Percentiles rank a stretch among this genome's conserved stretches.
Conservation (phyloP, 140 eudicot genomes). For the Oenanthe javanica region DNA sequence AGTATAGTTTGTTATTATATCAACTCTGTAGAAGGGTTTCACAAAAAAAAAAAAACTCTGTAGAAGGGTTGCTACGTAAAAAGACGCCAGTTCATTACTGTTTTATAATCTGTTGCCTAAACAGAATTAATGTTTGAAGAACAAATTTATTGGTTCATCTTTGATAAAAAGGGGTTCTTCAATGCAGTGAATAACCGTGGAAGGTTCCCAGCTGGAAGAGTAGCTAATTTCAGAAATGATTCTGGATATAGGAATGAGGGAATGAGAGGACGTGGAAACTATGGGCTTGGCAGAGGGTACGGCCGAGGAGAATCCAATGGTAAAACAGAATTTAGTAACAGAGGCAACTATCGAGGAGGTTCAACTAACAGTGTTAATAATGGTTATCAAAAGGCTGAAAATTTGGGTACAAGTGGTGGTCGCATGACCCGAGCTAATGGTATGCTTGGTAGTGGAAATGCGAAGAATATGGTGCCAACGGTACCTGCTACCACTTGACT, state of each 20-base stretch:
- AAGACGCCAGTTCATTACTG: neutral
- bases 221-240: slow-evolving; percentile 57
- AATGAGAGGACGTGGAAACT: slow-evolving; percentile 68
- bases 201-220: slow-evolving; percentile 61
- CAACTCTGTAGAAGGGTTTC: too few species aligned
- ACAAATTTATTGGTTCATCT: neutral
- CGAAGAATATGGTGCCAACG: slow-evolving; percentile 42
- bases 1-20: neutral
- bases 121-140: neutral
- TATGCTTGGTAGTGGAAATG: slow-evolving; percentile 33
- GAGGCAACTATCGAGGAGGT: slow-evolving; percentile 47
- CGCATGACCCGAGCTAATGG: slow-evolving; percentile 47
- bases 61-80: neutral
- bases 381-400: slow-evolving; percentile 49
- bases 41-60: neutral
- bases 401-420: slow-evolving; percentile 25
- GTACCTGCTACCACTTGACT: slow-evolving; percentile 51
- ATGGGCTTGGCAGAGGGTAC: slow-evolving; percentile 43
- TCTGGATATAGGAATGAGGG: slow-evolving; percentile 70
- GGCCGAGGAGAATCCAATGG: slow-evolving; percentile 53
- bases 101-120: neutral
- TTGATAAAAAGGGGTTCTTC: neutral
- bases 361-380: slow-evolving; percentile 36
- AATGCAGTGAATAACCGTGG: slow-evolving; percentile 51
- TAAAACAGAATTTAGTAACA: slow-evolving; percentile 45